phyloP scores from a whole-genome alignment of 345 rosid species.

The Eucalyptus marginata region DNA sequence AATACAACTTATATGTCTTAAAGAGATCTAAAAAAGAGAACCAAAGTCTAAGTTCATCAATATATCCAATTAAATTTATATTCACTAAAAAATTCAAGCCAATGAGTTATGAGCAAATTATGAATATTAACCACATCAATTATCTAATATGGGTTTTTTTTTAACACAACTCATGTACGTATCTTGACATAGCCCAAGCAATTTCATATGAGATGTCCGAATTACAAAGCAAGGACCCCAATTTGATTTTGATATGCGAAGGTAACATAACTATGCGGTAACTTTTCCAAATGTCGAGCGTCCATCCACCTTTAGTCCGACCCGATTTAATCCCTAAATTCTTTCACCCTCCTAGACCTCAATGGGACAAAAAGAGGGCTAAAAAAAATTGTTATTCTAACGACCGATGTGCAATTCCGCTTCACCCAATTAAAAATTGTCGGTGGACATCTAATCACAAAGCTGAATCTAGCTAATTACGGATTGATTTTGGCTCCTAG shows the following conservation, averaged over 20 bases:
- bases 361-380: background rate
- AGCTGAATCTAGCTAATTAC: background rate
- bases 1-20: no score
- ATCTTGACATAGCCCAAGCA: no score
- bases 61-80: accelerated
- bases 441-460: background rate
- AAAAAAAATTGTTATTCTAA: background rate
- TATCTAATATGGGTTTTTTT: no score
- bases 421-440: background rate
- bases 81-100: accelerated
- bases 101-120: accelerated
- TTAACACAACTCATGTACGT: accelerated
- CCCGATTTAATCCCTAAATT: background rate
- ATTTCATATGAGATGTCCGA: background rate
- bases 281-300: background rate
- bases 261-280: background rate
- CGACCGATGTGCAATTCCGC: background rate
- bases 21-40: no score
- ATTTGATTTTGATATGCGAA: background rate
- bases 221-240: background rate
- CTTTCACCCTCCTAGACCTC: background rate
- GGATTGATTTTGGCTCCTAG: background rate
- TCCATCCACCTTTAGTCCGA: background rate
- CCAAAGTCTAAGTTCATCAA: accelerated
- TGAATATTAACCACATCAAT: no score